These are phyloP conservation scores for Microstegium vimineum DNA, from an alignment of 176 grass and related monocot genomes.

Conservation along the genomic window DNA sequence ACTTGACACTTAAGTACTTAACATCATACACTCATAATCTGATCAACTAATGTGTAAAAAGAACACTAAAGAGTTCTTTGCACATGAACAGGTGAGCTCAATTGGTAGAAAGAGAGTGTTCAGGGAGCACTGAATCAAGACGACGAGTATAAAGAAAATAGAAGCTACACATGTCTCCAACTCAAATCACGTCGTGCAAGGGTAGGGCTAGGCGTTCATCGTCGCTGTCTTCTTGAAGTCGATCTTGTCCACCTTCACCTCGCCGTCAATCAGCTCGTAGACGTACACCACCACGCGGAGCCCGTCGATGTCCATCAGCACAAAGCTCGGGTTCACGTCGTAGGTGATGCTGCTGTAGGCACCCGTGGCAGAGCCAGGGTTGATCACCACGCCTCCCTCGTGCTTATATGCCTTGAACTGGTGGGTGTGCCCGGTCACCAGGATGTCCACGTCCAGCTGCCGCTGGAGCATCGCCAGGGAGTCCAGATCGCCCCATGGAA, in stretches of 20 bases:
- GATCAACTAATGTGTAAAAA: not conserved
- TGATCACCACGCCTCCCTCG: constrained; percentile 92
- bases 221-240: constrained; percentile 92
- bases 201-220: constrained; percentile 32
- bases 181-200: no score
- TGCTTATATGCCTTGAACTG: constrained; percentile 99
- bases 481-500: constrained; percentile 97
- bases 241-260: constrained; percentile 98
- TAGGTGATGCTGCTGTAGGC: constrained; percentile 93
- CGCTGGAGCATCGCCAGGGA: constrained; percentile 95
- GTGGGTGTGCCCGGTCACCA: constrained; percentile 91
- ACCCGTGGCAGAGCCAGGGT: constrained; percentile 86
- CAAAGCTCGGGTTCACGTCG: constrained; percentile 93
- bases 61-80: not conserved
- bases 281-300: constrained; percentile 94
- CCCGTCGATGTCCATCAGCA: constrained; percentile 96
- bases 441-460: constrained; percentile 95
- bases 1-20: not conserved
- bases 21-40: not conserved
- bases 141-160: not conserved
- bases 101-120: not conserved
- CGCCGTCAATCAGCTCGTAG: constrained; percentile 94
- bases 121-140: not conserved
- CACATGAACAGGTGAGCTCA: not conserved
- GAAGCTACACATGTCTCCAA: not conserved